Evolutionary conservation across 352 stramenopile species (phyloP).

Genomic region (Phytophthora sp.): DNA sequence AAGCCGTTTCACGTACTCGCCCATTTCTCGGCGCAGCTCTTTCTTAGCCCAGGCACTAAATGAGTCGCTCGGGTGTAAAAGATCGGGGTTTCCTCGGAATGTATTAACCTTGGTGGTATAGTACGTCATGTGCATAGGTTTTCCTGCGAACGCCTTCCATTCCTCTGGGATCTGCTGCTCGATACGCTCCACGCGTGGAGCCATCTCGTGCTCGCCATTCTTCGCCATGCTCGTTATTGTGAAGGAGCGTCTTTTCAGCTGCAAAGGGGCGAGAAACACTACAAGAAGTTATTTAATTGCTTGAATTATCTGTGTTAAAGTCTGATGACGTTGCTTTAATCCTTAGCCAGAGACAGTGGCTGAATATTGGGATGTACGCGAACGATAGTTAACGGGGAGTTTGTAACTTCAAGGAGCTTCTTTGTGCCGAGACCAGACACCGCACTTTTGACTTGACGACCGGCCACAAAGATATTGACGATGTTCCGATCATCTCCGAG

Average conservation of each 20-base stretch:
- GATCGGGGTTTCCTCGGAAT: constrained; percentile 58
- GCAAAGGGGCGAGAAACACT: too few species aligned
- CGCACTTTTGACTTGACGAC: constrained; percentile 58
- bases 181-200: constrained; percentile 49
- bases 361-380: constrained; percentile 35
- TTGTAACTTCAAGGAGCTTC: constrained; percentile 6
- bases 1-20: constrained; percentile 27
- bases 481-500: constrained; percentile 35
- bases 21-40: constrained; percentile 50
- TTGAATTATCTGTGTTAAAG: constrained; percentile 33
- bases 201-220: constrained; percentile 46
- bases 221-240: constrained; percentile 8
- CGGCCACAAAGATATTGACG: constrained; percentile 85
- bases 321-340: constrained; percentile 44
- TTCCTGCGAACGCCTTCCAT: constrained; percentile 54
- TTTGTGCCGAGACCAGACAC: background rate
- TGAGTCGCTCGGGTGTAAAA: constrained; percentile 47
- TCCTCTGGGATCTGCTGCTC: constrained; percentile 60
- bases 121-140: constrained; percentile 66
- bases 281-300: constrained; percentile 4
- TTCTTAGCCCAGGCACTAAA: constrained; percentile 53
- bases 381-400: constrained; percentile 31
- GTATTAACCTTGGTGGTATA: constrained; percentile 69
- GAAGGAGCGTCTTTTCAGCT: constrained; percentile 8
- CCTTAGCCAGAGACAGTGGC: constrained; percentile 23